phyloP scores from a whole-genome alignment of 129 eudicot genomes.

The Rutidosis leptorrhynchoides region DNA sequence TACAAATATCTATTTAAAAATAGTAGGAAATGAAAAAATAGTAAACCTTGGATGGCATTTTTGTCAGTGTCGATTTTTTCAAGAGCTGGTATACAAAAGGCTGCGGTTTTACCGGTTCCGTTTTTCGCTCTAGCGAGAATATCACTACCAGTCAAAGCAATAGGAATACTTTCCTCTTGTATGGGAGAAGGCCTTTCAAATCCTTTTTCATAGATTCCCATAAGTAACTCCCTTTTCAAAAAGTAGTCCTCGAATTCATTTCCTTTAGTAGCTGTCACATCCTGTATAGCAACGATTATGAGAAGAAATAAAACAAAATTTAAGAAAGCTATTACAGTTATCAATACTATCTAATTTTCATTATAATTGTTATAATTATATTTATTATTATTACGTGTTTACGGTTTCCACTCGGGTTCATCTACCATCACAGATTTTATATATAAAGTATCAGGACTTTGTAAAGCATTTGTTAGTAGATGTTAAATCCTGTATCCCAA shows the following conservation, averaged over 20 bases:
- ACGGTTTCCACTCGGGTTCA: constrained; percentile 9
- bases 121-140: constrained; percentile 62
- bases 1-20: background rate
- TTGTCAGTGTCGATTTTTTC: constrained; percentile 62
- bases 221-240: constrained; percentile 55
- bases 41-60: constrained; percentile 59
- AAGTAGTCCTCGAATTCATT: constrained; percentile 68
- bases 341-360: background rate
- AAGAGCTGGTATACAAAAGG: constrained; percentile 77
- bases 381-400: background rate
- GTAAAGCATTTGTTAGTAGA: background rate
- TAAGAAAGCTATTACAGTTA: background rate
- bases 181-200: constrained; percentile 70
- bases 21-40: background rate
- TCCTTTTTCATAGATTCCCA: constrained; percentile 66
- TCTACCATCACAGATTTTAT: constrained; percentile 16
- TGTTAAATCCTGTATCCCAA: background rate
- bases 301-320: background rate
- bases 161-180: constrained; percentile 71
- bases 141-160: constrained; percentile 67
- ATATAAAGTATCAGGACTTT: constrained; percentile 14
- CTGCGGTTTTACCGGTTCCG: constrained; percentile 66
- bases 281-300: constrained; percentile 19
- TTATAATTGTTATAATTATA: background rate
- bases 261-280: constrained; percentile 59